Conservation (phyloP, 352 stramenopile species). For the Albugo laibachii region DNA sequence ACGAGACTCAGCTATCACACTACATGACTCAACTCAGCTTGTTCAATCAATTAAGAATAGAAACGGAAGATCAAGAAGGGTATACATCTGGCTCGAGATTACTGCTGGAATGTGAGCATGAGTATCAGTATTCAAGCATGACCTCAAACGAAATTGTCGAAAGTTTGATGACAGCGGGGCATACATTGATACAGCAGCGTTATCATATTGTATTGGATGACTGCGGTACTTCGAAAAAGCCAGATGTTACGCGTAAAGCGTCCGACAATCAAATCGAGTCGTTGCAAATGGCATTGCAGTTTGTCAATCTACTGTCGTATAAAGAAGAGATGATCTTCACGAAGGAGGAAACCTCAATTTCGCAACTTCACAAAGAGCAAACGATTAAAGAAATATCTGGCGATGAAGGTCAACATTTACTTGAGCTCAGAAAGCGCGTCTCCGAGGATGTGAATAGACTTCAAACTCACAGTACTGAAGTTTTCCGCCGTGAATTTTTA, state of each 20-base stretch:
- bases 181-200: slow-evolving; percentile 39
- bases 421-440: slow-evolving; percentile 52
- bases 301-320: slow-evolving; percentile 72
- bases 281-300: slow-evolving; percentile 56
- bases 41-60: slow-evolving; percentile 21
- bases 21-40: slow-evolving; percentile 28
- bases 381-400: slow-evolving; percentile 50
- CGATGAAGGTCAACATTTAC: slow-evolving; percentile 29
- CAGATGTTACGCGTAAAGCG: slow-evolving; percentile 26
- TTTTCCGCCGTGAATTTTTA: slow-evolving; percentile 55
- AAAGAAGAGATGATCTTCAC: slow-evolving; percentile 73
- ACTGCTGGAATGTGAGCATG: no score
- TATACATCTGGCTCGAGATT: no score
- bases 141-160: slow-evolving; percentile 24
- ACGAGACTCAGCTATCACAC: slow-evolving; percentile 30
- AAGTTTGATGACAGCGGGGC: slow-evolving; percentile 31
- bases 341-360: slow-evolving; percentile 39
- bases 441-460: slow-evolving; percentile 37
- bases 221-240: slow-evolving; percentile 9
- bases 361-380: slow-evolving; percentile 59
- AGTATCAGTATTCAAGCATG: no score
- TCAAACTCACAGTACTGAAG: slow-evolving; percentile 43
- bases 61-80: slow-evolving; percentile 14
- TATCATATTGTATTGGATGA: slow-evolving; percentile 66
- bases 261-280: slow-evolving; percentile 21